Evolutionary conservation across 495 filamentous ascomycete species (phyloP), one percentile per base, ranked within the genome.

Genomic region (Podospora australis): DNA sequence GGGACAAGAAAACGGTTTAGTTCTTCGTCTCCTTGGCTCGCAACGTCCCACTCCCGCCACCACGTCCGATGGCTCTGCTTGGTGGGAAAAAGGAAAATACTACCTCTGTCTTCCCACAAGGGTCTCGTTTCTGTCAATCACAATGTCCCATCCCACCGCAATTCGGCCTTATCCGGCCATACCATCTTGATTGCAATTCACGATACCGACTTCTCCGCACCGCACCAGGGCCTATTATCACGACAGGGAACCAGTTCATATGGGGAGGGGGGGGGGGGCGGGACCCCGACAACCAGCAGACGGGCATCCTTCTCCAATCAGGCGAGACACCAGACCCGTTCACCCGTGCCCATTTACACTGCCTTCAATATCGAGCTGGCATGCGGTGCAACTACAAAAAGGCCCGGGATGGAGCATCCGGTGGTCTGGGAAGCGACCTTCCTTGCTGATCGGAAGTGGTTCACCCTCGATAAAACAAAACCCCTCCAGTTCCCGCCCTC

Each of bases 321-420:
- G 34, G 20, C 5, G 25, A 41, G 9, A 39, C 5, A 39, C 43
- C 11, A 20, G 0, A 34, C 44, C 50, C 39, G 39, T 48, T 53
- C 50, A 35, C 20, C 50, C 50, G 50, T 25, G 7, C 44, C 5
- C 14, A n/a, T 7, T n/a, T 26, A 16, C 9, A 26, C 35, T 40
- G 39, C 9, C 30, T 48, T 41, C 24, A 43, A 45, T n/a, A n/a
- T 45, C 41, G 23, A 32, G 21, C 17, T 45, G 32, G 51, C 26
- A n/a, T 36, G 51, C 51, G 16, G 34, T 54, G 46, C 46, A 30
- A 54, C 51, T 54, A 54, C 51, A 54, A 54, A 53, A 54, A 45
- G 51, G 51, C 40, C 51, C 35, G 51, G 40, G 14, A 44, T 45
- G 46, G 45, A 49, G 39, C 34, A 22, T 34, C 41, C 45, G 4